Base-by-base conservation (phyloP, 305 asterid genomes). In the Fraxinus velutina region DNA sequence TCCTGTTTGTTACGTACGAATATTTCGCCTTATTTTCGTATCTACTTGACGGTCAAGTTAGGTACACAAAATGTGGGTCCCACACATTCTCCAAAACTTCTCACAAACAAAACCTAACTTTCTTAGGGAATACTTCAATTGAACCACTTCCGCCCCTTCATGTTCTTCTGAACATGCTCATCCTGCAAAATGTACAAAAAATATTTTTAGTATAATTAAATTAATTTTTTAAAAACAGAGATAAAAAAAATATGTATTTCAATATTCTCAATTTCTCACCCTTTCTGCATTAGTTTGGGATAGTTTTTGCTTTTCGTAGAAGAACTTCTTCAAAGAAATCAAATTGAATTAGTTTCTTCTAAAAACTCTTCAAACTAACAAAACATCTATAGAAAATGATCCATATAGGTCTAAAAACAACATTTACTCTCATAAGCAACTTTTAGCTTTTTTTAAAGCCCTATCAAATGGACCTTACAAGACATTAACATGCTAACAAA, bases 131-230 rank as follows among this genome's bases (percentile, higher is more conserved):
- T 79, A 80, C 90, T 87, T 83, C 88, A 81, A 81, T 84, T 44
- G 86, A 85, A 83, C 78, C 84, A 84, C 84, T 60, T 80, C 86
- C 81, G 42, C 93, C 88, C 19, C 36, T 83, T 88, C 86, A 84
- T 89, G 83, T 74, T 74, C 77, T 70, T 78, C 75, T 81, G 80
- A 82, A 84, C 81, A 85, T 27, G 78, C 60, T 32, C 87, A 76
- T 83, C 93, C 90, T 87, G 91, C 42, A 71, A 83, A 60, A 7
- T 62, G 78, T 80, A 30, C 37, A 44, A 72, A 77, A 75, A 80
- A 76, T 75, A 27, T 66, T 72, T 39, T 75, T 80, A 82, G 75
- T 66, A 60, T 70, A 79, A 39, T 39, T 8, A 39, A 39, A 39
- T 39, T 39, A 39, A 1, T 39, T 42, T 42, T 42, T 42, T 1